Conservation (phyloP, 1,284 basidiomycete genomes). For the Marasmius sp. region DNA sequence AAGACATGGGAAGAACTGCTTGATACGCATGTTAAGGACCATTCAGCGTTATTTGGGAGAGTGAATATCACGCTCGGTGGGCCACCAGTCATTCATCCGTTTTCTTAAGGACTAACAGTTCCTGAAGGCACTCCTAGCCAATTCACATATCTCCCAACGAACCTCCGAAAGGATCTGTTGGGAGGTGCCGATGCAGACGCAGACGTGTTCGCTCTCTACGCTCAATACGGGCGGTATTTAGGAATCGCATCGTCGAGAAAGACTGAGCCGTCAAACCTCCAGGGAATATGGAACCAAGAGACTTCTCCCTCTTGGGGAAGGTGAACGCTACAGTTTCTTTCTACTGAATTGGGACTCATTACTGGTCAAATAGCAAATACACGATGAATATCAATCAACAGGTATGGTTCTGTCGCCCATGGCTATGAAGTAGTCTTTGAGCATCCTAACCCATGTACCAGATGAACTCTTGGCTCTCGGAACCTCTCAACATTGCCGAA, state of each 20-base stretch:
- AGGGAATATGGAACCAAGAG: conserved; percentile 20
- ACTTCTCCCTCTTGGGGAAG: conserved; percentile 18
- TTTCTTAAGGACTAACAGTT: no score
- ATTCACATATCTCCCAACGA: conserved; percentile 14
- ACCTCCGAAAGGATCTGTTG: conserved; percentile 10
- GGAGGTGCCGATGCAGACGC: conserved; percentile 14
- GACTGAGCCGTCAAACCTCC: conserved; percentile 13
- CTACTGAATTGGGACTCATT: not conserved
- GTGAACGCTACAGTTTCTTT: not conserved
- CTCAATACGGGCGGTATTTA: conserved; percentile 15
- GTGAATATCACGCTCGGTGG: conserved; percentile 14
- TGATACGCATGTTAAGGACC: conserved; percentile 11
- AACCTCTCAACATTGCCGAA: conserved; percentile 14
- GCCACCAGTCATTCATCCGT: no score
- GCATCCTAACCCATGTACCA: not conserved
- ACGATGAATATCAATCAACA: conserved; percentile 17
- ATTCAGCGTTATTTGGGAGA: conserved; percentile 12
- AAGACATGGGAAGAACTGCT: conserved; percentile 12
- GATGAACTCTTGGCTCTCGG: conserved; percentile 18
- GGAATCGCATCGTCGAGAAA: conserved; percentile 14
- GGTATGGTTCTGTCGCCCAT: not conserved
- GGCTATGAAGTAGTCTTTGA: not conserved
- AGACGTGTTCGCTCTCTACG: conserved; percentile 13
- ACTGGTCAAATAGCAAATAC: conserved; percentile 8
- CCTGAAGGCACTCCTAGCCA: conserved; percentile 9